These are phyloP conservation scores for Lathyrus sativus DNA, from an alignment of 306 rosid genomes.

Conservation along the genomic window DNA sequence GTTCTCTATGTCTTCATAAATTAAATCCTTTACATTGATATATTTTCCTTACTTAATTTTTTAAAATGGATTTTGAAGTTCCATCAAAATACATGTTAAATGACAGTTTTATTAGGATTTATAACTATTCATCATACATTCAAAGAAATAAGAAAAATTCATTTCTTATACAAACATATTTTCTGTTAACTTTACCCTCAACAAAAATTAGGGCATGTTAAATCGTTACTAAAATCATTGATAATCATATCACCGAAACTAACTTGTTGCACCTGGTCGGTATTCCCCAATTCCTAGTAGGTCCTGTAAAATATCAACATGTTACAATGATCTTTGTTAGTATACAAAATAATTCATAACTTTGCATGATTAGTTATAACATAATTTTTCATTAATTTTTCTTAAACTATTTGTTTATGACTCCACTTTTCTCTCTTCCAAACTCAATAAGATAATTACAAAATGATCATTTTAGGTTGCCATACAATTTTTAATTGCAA, in stretches of 20 bases:
- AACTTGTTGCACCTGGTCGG: slow-evolving; percentile 66
- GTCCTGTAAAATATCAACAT: slow-evolving; percentile 57
- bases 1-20: too few species aligned
- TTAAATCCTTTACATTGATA: too few species aligned
- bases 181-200: background rate
- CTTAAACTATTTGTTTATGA: background rate
- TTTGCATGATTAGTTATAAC: background rate
- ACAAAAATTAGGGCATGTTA: background rate
- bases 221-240: slow-evolving; percentile 8
- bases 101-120: background rate
- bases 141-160: slow-evolving; percentile 1
- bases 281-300: slow-evolving; percentile 93
- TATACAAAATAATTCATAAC: background rate
- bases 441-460: background rate
- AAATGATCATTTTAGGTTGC: slow-evolving; percentile 4
- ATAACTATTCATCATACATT: background rate
- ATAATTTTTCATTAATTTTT: background rate
- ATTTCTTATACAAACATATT: background rate
- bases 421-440: background rate
- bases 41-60: too few species aligned
- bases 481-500: too few species aligned
- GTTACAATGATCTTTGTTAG: background rate
- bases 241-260: slow-evolving; percentile 42
- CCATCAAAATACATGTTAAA: background rate
- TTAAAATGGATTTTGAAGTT: too few species aligned